Conservation (phyloP, 73 alveolate species). For the Tetrahymena malaccensis region DNA sequence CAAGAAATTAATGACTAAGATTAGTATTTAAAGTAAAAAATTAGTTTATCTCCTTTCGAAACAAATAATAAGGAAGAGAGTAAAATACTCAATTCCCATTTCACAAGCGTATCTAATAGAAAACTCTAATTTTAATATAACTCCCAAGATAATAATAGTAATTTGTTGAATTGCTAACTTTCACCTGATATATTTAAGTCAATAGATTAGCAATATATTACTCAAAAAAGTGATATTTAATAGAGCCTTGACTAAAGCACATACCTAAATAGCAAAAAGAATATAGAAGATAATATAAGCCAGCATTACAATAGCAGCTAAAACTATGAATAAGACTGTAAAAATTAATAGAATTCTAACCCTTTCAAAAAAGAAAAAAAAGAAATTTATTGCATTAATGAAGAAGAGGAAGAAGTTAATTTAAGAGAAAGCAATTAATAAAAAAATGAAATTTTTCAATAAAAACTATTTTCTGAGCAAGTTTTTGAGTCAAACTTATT, state of each 20-base stretch:
- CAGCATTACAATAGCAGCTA: not conserved
- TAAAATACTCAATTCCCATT: not conserved
- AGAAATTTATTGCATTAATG: not conserved
- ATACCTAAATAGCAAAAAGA: not conserved
- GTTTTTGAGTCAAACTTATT: not conserved
- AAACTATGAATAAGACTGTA: not conserved
- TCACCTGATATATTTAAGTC: not conserved
- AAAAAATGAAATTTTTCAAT: not conserved
- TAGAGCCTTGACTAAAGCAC: not conserved
- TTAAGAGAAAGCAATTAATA: not conserved
- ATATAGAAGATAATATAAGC: not conserved
- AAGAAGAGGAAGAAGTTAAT: not conserved
- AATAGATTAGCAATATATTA: not conserved
- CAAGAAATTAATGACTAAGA: not conserved
- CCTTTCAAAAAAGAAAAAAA: not conserved
- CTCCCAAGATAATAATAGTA: not conserved
- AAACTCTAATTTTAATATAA: not conserved
- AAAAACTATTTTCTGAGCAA: not conserved
- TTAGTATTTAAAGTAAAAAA: not conserved
- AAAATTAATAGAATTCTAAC: not conserved
- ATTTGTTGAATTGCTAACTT: not conserved
- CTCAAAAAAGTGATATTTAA: not conserved
- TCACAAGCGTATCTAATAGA: not conserved
- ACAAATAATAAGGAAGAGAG: not conserved
- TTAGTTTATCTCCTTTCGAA: not conserved